These are phyloP conservation scores for Pseudofabraea citricarpa DNA, from an alignment of 2,329 filamentous ascomycete genomes.

Conservation along the genomic window DNA sequence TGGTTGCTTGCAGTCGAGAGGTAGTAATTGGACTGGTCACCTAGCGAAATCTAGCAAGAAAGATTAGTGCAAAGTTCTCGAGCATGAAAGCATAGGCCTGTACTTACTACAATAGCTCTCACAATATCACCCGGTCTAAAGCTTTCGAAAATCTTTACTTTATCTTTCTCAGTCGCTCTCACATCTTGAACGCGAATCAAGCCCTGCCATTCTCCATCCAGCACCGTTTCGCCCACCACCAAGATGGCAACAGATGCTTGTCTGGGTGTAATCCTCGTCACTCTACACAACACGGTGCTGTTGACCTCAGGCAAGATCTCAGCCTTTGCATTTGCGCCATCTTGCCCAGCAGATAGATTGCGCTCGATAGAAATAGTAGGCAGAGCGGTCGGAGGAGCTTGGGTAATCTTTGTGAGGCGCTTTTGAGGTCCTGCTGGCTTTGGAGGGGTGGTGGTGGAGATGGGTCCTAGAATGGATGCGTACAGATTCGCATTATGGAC, in stretches of 20 bases:
- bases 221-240: slow-evolving; percentile 67
- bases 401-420: slow-evolving; percentile 53
- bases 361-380: slow-evolving; percentile 51
- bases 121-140: slow-evolving; percentile 94
- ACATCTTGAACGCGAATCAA: slow-evolving; percentile 88
- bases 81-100: slow-evolving; percentile 3
- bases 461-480: slow-evolving; percentile 75
- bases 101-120: slow-evolving; percentile 67
- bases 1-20: slow-evolving; percentile 89
- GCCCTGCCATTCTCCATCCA: slow-evolving; percentile 78
- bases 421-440: slow-evolving; percentile 43
- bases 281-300: slow-evolving; percentile 75
- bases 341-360: slow-evolving; percentile 12
- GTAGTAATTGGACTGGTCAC: slow-evolving; percentile 94
- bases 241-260: slow-evolving; percentile 86
- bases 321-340: slow-evolving; percentile 40
- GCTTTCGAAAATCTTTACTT: slow-evolving; percentile 83
- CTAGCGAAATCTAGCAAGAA: slow-evolving; percentile 66
- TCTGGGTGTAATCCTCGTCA: slow-evolving; percentile 78
- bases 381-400: slow-evolving; percentile 36
- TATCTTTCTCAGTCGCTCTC: slow-evolving; percentile 91
- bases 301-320: slow-evolving; percentile 79
- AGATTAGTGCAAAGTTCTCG: background rate
- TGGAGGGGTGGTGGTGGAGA: slow-evolving; percentile 45
- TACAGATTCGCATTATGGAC: slow-evolving; percentile 70